Evolutionary conservation across 495 filamentous ascomycete species (phyloP).

Genomic region (Penicillium alfredii): DNA sequence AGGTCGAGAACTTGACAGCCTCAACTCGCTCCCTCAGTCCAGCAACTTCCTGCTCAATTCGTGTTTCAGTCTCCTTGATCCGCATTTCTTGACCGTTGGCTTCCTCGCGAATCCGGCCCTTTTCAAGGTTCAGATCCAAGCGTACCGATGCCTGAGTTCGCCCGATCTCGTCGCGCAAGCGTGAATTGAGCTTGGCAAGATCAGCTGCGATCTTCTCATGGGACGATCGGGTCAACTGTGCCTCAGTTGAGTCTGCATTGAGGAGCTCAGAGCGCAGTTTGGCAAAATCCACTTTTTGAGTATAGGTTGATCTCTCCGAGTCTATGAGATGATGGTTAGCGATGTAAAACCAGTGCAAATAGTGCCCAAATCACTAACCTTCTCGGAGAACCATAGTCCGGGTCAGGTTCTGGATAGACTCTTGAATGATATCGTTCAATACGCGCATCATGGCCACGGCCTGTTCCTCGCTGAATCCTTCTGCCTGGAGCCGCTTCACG

Average conservation of each 20-base stretch:
- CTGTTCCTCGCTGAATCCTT: constrained; percentile 95
- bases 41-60: constrained; percentile 97
- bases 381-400: constrained; percentile 98
- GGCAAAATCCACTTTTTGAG: constrained; percentile 98
- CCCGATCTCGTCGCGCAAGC: constrained; percentile 87
- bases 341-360: no score
- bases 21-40: constrained; percentile 85
- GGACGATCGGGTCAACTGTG: constrained; percentile 74
- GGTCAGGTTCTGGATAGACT: constrained; percentile 96
- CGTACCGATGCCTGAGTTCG: constrained; percentile 88
- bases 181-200: constrained; percentile 81
- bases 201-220: constrained; percentile 94
- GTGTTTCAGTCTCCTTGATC: constrained; percentile 96
- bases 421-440: constrained; percentile 92
- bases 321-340: constrained; percentile 24
- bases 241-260: constrained; percentile 82
- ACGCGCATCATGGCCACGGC: constrained; percentile 96
- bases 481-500: constrained; percentile 78
- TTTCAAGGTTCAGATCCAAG: constrained; percentile 92
- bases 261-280: constrained; percentile 93
- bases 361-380: constrained; percentile 44
- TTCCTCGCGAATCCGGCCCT: constrained; percentile 94
- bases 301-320: constrained; percentile 72
- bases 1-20: constrained; percentile 92
- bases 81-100: constrained; percentile 95